Evolutionary conservation across 345 rosid species (phyloP).

Genomic region (Lumnitzera littorea): DNA sequence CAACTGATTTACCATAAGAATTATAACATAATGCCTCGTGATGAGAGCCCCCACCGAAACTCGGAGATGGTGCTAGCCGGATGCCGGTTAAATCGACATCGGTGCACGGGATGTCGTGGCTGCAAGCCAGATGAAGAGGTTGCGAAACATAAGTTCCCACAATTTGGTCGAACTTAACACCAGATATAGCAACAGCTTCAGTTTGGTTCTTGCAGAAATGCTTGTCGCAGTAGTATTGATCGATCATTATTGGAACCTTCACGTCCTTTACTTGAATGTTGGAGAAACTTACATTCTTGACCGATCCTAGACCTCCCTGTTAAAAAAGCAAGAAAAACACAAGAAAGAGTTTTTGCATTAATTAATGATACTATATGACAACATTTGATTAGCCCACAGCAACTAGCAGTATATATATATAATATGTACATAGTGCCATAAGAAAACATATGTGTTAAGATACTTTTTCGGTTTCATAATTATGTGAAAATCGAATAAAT

Average conservation of each 20-base stretch:
- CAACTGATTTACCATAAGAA: slow-evolving; percentile 71
- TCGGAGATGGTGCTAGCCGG: slow-evolving; percentile 43
- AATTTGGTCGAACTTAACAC: slow-evolving; percentile 47
- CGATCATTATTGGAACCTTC: slow-evolving; percentile 64
- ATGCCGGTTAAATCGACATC: slow-evolving; percentile 60
- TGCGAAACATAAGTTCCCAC: slow-evolving; percentile 57
- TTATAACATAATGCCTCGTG: slow-evolving; percentile 63
- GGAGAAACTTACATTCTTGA: slow-evolving; percentile 72
- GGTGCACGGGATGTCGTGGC: slow-evolving; percentile 58
- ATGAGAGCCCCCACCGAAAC: slow-evolving; percentile 17
- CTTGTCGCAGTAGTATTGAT: slow-evolving; percentile 88
- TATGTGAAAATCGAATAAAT: no score
- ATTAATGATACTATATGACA: no score
- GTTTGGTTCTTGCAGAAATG: slow-evolving; percentile 67
- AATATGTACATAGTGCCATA: no score
- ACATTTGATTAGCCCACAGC: no score
- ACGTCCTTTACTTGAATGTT: slow-evolving; percentile 62
- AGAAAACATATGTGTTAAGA: no score
- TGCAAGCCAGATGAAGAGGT: slow-evolving; percentile 73
- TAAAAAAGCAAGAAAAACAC: no score
- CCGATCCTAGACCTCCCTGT: slow-evolving; percentile 73
- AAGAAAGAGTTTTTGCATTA: no score
- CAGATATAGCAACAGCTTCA: slow-evolving; percentile 60
- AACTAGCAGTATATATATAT: no score
- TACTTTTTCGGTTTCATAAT: no score